Conservation (phyloP, 2,329 filamentous ascomycete genomes). For the Pseudogymnoascus sp. region DNA sequence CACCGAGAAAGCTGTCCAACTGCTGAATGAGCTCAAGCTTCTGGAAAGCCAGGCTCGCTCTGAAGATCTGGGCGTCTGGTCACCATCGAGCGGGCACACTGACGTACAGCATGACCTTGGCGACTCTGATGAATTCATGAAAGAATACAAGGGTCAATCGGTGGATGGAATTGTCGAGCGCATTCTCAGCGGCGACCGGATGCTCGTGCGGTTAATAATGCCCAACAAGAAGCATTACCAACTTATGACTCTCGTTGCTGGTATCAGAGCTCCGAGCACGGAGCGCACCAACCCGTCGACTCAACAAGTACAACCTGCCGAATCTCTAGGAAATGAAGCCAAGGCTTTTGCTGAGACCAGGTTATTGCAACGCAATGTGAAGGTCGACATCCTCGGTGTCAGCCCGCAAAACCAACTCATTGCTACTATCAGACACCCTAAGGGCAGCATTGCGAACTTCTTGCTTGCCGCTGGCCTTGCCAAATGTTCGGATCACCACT, state of each 20-base stretch:
- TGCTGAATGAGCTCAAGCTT: constrained; percentile 69
- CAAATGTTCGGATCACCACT: constrained; percentile 91
- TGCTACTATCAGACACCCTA: constrained; percentile 76
- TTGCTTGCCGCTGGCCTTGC: constrained; percentile 83
- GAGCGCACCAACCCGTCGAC: constrained; percentile 70
- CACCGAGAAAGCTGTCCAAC: constrained; percentile 61
- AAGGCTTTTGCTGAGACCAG: constrained; percentile 79
- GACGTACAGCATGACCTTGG: constrained; percentile 75
- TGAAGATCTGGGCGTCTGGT: constrained; percentile 77
- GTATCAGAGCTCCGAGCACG: constrained; percentile 82
- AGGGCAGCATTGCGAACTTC: constrained; percentile 88
- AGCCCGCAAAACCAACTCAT: constrained; percentile 91
- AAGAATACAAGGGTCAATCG: constrained; percentile 75
- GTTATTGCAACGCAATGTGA: constrained; percentile 77
- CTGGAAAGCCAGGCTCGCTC: constrained; percentile 71
- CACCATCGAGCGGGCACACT: constrained; percentile 54
- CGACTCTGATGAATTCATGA: constrained; percentile 66
- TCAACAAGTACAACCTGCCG: constrained; percentile 66
- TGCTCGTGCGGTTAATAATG: constrained; percentile 74
- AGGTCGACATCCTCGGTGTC: constrained; percentile 74
- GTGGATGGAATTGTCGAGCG: constrained; percentile 84
- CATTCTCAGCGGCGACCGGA: constrained; percentile 82
- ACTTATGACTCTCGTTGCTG: constrained; percentile 81
- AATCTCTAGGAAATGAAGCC: constrained; percentile 85
- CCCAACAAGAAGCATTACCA: constrained; percentile 74